phyloP scores from a whole-genome alignment of 495 filamentous ascomycete species.

The Neurospora discreta region DNA sequence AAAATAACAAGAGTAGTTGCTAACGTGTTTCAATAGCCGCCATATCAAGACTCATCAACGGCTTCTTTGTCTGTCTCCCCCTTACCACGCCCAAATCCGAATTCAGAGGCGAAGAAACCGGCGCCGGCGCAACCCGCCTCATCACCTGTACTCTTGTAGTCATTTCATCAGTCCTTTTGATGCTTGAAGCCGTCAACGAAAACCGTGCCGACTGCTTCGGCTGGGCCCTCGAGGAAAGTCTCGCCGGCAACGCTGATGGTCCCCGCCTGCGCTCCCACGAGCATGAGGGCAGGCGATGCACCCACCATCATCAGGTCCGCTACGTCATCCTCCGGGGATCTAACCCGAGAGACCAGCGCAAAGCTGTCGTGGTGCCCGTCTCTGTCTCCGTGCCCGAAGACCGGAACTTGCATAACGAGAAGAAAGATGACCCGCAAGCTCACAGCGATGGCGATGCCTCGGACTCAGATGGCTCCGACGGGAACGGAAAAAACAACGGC shows the following conservation, averaged over 20 bases:
- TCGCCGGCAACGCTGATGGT: conserved; percentile 22
- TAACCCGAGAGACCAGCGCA: neutral
- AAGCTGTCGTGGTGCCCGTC: neutral
- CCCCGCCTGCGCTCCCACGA: conserved; percentile 17
- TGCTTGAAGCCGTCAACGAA: conserved; percentile 61
- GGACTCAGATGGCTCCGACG: neutral
- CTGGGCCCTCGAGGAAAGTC: conserved; percentile 49
- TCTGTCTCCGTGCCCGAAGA: neutral
- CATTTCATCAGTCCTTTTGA: conserved; percentile 50
- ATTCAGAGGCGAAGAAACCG: conserved; percentile 40
- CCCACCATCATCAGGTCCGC: conserved; percentile 39
- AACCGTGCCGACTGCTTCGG: conserved; percentile 57
- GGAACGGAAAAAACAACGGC: neutral
- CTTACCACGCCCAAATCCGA: conserved; percentile 39
- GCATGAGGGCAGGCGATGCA: conserved; percentile 27
- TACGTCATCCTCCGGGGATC: conserved; percentile 1
- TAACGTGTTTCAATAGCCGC: conserved; percentile 22
- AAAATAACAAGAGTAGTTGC: neutral
- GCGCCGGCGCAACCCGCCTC: conserved; percentile 49
- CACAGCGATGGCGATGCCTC: neutral
- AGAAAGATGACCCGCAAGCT: neutral
- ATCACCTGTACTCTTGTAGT: conserved; percentile 63
- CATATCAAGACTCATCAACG: conserved; percentile 56
- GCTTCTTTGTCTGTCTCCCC: conserved; percentile 57
- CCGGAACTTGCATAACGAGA: neutral